Evolutionary conservation across 257 asterid genomes (phyloP).

Genomic region (Gentiana dahurica): DNA sequence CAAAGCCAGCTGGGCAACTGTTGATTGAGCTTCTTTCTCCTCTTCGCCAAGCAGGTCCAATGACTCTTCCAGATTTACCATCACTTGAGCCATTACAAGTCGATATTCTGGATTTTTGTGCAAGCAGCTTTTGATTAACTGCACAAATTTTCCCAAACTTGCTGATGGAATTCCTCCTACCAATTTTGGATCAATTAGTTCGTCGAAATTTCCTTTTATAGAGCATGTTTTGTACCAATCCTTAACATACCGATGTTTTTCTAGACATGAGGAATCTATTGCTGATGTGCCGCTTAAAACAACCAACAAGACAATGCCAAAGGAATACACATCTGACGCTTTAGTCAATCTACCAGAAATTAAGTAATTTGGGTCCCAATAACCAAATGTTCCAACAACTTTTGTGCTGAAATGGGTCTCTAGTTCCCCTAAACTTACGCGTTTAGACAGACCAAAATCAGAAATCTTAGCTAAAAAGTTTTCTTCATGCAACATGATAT

Average conservation of each 20-base stretch:
- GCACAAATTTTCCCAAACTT: constrained; percentile 1
- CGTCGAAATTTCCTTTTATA: not conserved
- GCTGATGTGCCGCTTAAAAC: too few species aligned
- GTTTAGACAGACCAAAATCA: constrained; percentile 9
- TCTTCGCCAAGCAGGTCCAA: too few species aligned
- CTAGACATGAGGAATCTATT: too few species aligned
- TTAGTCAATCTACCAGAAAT: constrained; percentile 1
- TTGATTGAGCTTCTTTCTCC: too few species aligned
- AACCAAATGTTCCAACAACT: constrained; percentile 7
- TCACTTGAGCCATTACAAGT: too few species aligned
- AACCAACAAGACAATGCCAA: too few species aligned
- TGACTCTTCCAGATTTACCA: too few species aligned
- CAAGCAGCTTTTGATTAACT: constrained; percentile 3
- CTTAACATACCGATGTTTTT: too few species aligned
- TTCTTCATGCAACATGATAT: constrained; percentile 6
- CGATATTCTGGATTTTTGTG: not conserved
- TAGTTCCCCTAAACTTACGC: not conserved
- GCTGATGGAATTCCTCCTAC: not conserved
- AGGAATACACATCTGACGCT: constrained; percentile 9
- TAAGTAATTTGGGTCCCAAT: constrained; percentile 11
- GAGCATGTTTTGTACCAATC: not conserved
- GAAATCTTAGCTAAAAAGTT: constrained; percentile 8
- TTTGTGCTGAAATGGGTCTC: constrained; percentile 1
- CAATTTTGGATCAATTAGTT: not conserved
- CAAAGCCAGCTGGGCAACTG: too few species aligned